Conservation (phyloP, 192 early-diverging fungal genomes). For the Coemansia sp. region DNA sequence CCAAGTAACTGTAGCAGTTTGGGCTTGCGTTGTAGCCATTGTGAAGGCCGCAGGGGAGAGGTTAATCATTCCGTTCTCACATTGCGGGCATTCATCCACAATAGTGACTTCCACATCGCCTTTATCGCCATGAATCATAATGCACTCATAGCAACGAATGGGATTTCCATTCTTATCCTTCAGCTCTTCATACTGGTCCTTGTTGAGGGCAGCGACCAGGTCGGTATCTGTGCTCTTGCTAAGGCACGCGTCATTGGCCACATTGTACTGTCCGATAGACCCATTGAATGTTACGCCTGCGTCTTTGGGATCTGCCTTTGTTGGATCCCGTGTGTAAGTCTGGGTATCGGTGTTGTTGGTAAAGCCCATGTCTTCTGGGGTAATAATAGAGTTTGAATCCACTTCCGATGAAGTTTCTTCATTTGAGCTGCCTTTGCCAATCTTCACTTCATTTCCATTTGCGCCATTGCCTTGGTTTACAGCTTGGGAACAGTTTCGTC, state of each 20-base stretch:
- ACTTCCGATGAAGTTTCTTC: too few species aligned
- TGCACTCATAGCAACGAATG: slow-evolving; percentile 17
- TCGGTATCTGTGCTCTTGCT: slow-evolving; percentile 14
- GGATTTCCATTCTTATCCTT: slow-evolving; percentile 11
- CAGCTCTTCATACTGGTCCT: slow-evolving; percentile 45
- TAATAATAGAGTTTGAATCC: too few species aligned
- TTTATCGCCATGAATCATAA: slow-evolving; percentile 47
- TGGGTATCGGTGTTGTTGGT: neutral
- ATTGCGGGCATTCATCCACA: slow-evolving; percentile 56
- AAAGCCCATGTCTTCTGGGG: neutral
- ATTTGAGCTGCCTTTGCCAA: neutral
- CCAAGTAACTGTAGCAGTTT: slow-evolving; percentile 3
- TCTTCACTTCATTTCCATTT: too few species aligned
- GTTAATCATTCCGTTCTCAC: slow-evolving; percentile 46
- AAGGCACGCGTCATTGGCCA: slow-evolving; percentile 34
- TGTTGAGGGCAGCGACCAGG: slow-evolving; percentile 45
- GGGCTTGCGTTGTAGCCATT: slow-evolving; percentile 26
- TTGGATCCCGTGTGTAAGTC: neutral
- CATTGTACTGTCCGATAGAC: slow-evolving; percentile 17
- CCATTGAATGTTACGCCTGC: slow-evolving; percentile 19
- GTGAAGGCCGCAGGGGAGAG: slow-evolving; percentile 52
- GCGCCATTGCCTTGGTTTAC: neutral
- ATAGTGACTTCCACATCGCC: slow-evolving; percentile 53
- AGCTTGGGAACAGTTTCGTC: slow-evolving; percentile 1
- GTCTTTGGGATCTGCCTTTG: neutral